Base-by-base conservation (phyloP, 2,329 filamentous ascomycete species). In the Botrytis medusae region DNA sequence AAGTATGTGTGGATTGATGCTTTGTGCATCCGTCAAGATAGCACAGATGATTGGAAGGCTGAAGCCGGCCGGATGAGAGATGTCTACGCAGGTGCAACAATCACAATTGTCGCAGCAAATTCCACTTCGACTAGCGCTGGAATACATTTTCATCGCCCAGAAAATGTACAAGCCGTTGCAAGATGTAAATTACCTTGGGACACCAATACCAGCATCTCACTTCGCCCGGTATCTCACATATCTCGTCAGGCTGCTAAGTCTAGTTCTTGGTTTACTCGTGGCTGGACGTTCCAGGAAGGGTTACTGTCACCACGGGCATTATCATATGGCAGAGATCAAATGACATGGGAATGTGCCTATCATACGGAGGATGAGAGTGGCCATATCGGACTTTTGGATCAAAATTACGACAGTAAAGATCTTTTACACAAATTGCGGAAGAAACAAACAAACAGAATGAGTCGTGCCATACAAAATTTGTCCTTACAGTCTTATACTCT, bases 391-490 rank as follows among this genome's bases (percentile, higher is more conserved):
- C 12, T 74, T 32, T 34, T 74, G 51, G 73, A 73, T 44, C 73
- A 74, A n/a, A 60, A 71, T 10, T 74, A 71, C 34, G 73, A 73
- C 48, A 73, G 72, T 54, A 74, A 74, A 57, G 73, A 74, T 64
- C 60, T 74, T 12, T 32, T 74, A 14, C 71, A 74, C 61, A 73
- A 70, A 34, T 25, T 54, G 42, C 64, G 71, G 20, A 74, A 74
- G 48, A 73, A 54, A 42, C 60, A 68, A 59, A 54, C 29, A 1
- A 74, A 46, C 7, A 70, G n/a, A 60, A 42, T 37, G 8, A 60
- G 61, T 68, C 61, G 61, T 32, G 46, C 44, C 16, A 40, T 57
- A n/a, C 69, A 74, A 42, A 57, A 16, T 34, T 59, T 73, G 37
- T 51, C 37, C 34, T 25, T 72, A 18, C 40, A 57, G 5, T 40